Evolutionary conservation across 345 rosid genomes (phyloP).

Genomic region (Physaria fendleri): DNA sequence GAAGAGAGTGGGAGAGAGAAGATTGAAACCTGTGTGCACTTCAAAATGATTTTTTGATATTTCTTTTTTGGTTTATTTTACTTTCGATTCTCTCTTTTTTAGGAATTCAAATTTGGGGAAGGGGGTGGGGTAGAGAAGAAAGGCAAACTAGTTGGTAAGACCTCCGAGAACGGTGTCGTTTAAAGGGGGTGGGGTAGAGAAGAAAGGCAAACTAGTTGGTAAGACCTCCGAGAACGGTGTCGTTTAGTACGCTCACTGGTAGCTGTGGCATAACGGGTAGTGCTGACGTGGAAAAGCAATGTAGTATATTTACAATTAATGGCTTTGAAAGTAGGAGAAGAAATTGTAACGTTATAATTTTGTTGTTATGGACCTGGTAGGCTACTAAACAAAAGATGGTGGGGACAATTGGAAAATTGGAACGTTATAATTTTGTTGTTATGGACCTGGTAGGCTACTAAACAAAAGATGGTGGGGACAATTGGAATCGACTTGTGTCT

Average conservation of each 20-base stretch:
- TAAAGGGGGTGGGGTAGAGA: conserved; percentile 8
- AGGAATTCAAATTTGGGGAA: conserved; percentile 27
- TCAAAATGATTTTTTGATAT: conserved; percentile 19
- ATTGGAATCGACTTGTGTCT: background rate
- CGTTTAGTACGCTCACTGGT: background rate
- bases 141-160: conserved; percentile 4
- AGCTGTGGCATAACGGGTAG: conserved; percentile 13
- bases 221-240: background rate
- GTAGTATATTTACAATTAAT: background rate
- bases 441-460: conserved; percentile 16
- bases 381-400: conserved; percentile 21
- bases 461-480: conserved; percentile 24
- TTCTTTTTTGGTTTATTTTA: background rate
- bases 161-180: conserved; percentile 5
- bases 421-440: conserved; percentile 15
- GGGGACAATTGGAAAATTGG: conserved; percentile 4
- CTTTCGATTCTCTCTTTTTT: conserved; percentile 6
- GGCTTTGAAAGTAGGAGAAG: background rate
- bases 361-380: conserved; percentile 5
- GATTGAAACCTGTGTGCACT: conserved; percentile 28
- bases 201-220: conserved; percentile 6
- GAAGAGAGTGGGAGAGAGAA: conserved; percentile 12
- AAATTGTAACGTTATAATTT: conserved; percentile 16
- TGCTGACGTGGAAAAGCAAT: conserved; percentile 21
- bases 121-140: conserved; percentile 9